Percentiles rank a stretch among this genome's conserved stretches.
Conservation (phyloP, 2,329 filamentous ascomycete species). For the Aspergillus tanneri region DNA sequence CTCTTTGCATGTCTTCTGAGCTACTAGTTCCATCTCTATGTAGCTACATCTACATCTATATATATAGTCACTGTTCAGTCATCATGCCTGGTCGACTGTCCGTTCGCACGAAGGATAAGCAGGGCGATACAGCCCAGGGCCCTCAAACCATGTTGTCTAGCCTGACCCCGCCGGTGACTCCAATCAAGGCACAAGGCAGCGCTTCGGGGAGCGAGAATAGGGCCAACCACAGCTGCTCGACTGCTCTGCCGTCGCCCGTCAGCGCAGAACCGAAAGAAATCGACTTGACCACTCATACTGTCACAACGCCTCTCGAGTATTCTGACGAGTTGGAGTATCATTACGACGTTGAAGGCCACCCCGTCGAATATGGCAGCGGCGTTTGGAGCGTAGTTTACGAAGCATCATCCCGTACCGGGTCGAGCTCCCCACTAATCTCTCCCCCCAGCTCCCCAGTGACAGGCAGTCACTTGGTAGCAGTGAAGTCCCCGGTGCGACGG, state of each 20-base stretch:
- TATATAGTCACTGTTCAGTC: not conserved
- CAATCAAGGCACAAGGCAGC: slow-evolving; percentile 25
- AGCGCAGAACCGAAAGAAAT: slow-evolving; percentile 4
- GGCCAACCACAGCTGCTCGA: slow-evolving; percentile 4
- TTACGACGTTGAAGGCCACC: slow-evolving; percentile 27
- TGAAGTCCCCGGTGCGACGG: slow-evolving; percentile 45
- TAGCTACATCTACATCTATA: not conserved
- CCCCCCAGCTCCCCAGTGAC: slow-evolving; percentile 40
- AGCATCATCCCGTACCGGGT: slow-evolving; percentile 30
- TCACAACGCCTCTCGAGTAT: slow-evolving; percentile 28
- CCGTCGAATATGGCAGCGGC: slow-evolving; percentile 45
- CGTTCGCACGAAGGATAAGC: slow-evolving; percentile 23
- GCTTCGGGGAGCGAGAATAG: slow-evolving; percentile 9
- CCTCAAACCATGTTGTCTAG: slow-evolving; percentile 16
- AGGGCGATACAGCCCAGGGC: slow-evolving; percentile 11
- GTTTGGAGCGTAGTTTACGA: slow-evolving; percentile 51
- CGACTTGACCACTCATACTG: not conserved
- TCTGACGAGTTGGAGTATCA: slow-evolving; percentile 35
- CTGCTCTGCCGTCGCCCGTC: slow-evolving; percentile 8
- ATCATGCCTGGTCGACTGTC: slow-evolving; percentile 28
- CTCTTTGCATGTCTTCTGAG: not conserved
- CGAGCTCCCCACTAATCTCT: slow-evolving; percentile 21
- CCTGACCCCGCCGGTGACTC: slow-evolving; percentile 39
- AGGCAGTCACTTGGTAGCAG: slow-evolving; percentile 39
- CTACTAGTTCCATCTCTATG: slow-evolving; percentile 3